These are phyloP conservation scores for Leccinellum albellum DNA, from an alignment of 768 basidiomycete species.

Conservation along the genomic window DNA sequence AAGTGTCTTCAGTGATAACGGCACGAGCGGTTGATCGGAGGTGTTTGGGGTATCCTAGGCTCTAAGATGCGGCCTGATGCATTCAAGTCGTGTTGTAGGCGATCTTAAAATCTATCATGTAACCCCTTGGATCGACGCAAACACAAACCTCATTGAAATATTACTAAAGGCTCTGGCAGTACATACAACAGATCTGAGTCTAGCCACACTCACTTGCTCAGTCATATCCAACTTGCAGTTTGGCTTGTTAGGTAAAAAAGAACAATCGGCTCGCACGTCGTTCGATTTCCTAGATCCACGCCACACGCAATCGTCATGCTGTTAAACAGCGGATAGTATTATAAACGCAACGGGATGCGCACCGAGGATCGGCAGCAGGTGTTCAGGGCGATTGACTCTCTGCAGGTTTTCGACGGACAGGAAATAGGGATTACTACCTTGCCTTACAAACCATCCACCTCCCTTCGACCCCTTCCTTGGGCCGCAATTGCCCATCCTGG, in stretches of 20 bases:
- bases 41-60: no score
- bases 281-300: neutral
- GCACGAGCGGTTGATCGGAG: no score
- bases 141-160: no score
- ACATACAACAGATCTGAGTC: no score
- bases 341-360: neutral
- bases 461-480: conserved; percentile 54
- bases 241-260: neutral
- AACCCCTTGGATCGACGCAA: neutral
- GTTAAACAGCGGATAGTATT: no score
- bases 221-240: neutral
- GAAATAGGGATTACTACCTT: conserved; percentile 23
- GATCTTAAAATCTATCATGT: no score
- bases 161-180: no score
- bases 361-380: neutral
- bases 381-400: neutral
- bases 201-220: neutral
- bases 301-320: neutral
- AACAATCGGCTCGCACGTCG: neutral
- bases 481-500: conserved; percentile 44
- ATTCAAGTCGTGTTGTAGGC: no score
- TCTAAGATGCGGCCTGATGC: no score
- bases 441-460: conserved; percentile 61
- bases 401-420: neutral
- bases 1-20: no score